phyloP scores from a whole-genome alignment of 2,329 filamentous ascomycete genomes.

The Penicillium sp. region DNA sequence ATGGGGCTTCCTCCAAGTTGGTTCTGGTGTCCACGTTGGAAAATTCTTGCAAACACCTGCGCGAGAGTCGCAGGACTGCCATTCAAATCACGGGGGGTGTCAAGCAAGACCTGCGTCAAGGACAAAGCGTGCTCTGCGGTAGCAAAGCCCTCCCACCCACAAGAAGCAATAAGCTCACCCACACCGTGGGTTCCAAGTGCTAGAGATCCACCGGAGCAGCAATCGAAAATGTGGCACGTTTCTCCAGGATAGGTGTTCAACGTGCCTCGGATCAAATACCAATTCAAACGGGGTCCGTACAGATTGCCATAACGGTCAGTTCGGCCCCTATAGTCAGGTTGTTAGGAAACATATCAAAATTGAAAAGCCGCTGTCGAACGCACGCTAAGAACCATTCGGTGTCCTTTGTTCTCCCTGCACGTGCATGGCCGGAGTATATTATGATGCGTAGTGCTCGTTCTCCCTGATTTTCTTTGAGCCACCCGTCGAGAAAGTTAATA shows the following conservation, averaged over 20 bases:
- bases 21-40: constrained; percentile 2
- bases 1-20: constrained; percentile 6
- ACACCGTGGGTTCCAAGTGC: not conserved
- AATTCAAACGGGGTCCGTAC: constrained; percentile 1
- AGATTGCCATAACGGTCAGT: not conserved
- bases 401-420: not conserved
- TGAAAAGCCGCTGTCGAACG: not conserved
- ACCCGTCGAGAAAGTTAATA: not conserved
- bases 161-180: constrained; percentile 8
- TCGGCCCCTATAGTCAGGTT: not conserved
- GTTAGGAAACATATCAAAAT: not conserved
- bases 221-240: constrained; percentile 8
- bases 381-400: not conserved
- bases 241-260: constrained; percentile 1
- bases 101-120: constrained; percentile 6
- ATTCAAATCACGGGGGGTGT: constrained; percentile 1
- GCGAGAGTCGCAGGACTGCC: constrained; percentile 4
- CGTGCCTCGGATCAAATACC: not conserved
- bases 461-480: not conserved
- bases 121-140: constrained; percentile 14
- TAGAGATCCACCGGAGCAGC: constrained; percentile 5
- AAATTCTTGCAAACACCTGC: not conserved
- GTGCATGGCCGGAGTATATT: constrained; percentile 13
- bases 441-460: constrained; percentile 5
- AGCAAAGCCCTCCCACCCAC: constrained; percentile 11